Conservation (phyloP, 2,329 filamentous ascomycete species). For the Helminthosporium solani region DNA sequence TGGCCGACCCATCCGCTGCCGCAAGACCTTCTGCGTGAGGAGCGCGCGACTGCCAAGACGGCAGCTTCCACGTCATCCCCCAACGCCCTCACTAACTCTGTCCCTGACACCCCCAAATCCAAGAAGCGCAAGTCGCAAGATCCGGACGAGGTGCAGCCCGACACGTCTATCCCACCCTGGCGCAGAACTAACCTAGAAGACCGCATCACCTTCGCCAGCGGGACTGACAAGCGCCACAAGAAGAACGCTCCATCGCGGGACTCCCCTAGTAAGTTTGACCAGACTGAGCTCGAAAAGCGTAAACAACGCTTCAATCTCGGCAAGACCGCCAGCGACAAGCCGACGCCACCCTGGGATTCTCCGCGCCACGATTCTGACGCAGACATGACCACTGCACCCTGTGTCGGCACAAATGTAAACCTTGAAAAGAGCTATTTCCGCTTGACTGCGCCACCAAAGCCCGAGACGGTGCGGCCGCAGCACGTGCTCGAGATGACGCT, state of each 20-base stretch:
- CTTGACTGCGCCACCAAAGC: constrained; percentile 84
- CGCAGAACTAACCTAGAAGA: constrained; percentile 72
- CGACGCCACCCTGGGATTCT: constrained; percentile 53
- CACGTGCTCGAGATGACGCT: constrained; percentile 77
- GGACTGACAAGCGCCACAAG: constrained; percentile 50
- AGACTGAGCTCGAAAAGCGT: constrained; percentile 82
- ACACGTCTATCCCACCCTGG: constrained; percentile 64
- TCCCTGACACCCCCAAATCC: constrained; percentile 52
- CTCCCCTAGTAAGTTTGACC: constrained; percentile 82
- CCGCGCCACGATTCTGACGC: constrained; percentile 51
- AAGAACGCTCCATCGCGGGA: constrained; percentile 50
- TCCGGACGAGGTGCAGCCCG: constrained; percentile 52
- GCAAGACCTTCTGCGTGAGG: constrained; percentile 75
- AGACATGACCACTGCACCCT: constrained; percentile 60
- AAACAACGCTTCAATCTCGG: constrained; percentile 77
- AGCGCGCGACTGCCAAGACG: constrained; percentile 45
- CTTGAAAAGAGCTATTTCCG: constrained; percentile 95
- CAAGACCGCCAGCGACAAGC: constrained; percentile 55
- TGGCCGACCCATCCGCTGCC: constrained; percentile 84
- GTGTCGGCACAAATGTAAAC: constrained; percentile 79
- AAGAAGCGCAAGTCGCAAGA: constrained; percentile 83
- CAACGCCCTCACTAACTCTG: constrained; percentile 31
- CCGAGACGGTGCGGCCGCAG: constrained; percentile 84
- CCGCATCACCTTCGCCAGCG: constrained; percentile 66
- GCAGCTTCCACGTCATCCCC: constrained; percentile 31